Evolutionary conservation across 2,329 filamentous ascomycete genomes (phyloP), one percentile per base, ranked within the genome.

Genomic region (Acephala macrosclerotiorum): DNA sequence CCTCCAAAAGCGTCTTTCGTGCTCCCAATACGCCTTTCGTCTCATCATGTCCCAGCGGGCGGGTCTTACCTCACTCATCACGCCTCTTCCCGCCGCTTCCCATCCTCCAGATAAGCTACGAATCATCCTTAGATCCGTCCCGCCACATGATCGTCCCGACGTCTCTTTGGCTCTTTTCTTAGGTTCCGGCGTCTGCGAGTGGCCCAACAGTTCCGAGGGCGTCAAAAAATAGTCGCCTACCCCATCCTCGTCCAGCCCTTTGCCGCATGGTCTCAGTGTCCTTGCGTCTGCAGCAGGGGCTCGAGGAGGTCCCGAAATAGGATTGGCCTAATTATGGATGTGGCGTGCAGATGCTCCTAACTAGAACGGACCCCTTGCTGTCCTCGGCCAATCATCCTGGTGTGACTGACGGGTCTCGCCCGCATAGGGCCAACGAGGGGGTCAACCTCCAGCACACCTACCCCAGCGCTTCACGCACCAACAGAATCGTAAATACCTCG

Each of bases 401-500:
- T 60, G 62, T 64, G 62, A 64, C 62, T 29, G 49, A 25, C 38
- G n/a, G 29, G 7, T 18, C 55, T 45, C 58, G 36, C 56, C 40
- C 49, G 61, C 65, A 64, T 61, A 36, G 45, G 38, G 35, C 60
- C 42, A 35, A 47, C 29, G 29, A 33, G 29, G 29, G 29, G 29
- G 29, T 9, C 29, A 33, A 33, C 29, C 29, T 5, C 29, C 29
- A 33, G 29, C 29, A 33, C 4, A 33, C 20, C 47, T 47, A 25
- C 56, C 59, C 33, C 61, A 63, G 66, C 66, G 66, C 66, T 67
- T 67, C 55, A 59, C 49, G 29, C 58, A 59, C 63, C 63, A 65
- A 66, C 66, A 65, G 42, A 63, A 18, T 55, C 53, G n/a, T 36
- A 64, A 58, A 64, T 58, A 42, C 26, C 56, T 45, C 36, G 51